phyloP scores from a whole-genome alignment of 2,329 filamentous ascomycete species.

The Ampelomyces quisqualis region DNA sequence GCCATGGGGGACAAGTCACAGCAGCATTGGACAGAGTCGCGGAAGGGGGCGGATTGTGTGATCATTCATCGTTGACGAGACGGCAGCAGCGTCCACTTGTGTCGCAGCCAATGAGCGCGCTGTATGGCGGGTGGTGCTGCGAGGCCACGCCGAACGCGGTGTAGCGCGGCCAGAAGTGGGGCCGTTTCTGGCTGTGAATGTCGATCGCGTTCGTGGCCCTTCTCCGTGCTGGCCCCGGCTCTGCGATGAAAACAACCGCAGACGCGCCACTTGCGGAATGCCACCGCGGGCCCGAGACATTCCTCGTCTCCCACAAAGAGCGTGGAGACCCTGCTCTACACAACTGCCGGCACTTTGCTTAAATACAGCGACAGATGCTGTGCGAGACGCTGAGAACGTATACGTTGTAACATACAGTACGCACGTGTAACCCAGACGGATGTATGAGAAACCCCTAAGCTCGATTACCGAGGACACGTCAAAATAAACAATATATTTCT shows the following conservation, averaged over 20 bases:
- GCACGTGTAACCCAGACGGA: too few relatives aligned
- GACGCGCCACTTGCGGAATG: conserved; percentile 1
- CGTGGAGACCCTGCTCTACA: conserved; percentile 22
- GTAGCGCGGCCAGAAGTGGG: not conserved
- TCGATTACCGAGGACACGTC: too few relatives aligned
- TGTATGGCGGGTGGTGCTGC: not conserved
- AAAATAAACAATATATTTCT: too few relatives aligned
- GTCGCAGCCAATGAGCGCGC: conserved; percentile 15
- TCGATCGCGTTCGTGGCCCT: conserved; percentile 22
- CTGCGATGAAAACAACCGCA: conserved; percentile 4
- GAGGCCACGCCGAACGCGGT: not conserved
- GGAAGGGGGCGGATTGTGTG: conserved; percentile 17
- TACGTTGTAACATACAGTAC: too few relatives aligned
- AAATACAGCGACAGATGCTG: conserved; percentile 19
- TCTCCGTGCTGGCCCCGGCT: not conserved
- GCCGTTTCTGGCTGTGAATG: conserved; percentile 7
- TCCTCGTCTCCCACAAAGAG: not conserved
- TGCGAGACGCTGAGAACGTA: too few relatives aligned
- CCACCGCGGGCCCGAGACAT: not conserved
- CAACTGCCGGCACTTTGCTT: conserved; percentile 28
- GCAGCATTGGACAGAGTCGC: conserved; percentile 18
- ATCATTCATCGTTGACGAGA: too few relatives aligned
- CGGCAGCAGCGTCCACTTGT: conserved; percentile 12
- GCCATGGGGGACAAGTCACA: too few relatives aligned
- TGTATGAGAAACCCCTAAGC: too few relatives aligned